Conservation (phyloP, 2,329 filamentous ascomycete genomes). For the Sclerotinia borealis region DNA sequence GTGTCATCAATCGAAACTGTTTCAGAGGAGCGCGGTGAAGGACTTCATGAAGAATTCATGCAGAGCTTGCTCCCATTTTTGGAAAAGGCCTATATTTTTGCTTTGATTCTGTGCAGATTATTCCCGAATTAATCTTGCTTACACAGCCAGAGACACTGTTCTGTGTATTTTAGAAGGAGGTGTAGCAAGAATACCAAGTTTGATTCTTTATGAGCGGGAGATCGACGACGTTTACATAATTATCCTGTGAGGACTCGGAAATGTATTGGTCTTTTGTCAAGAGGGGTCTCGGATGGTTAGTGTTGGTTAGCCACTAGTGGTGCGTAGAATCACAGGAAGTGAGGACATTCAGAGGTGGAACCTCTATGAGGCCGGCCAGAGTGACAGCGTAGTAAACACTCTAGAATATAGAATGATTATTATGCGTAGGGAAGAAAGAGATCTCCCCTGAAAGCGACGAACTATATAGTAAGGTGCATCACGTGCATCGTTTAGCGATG, state of each 20-base stretch:
- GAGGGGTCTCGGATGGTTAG: too few species aligned
- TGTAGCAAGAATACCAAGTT: not conserved
- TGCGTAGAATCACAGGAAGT: too few species aligned
- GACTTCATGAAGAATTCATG: not conserved
- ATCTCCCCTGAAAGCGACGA: too few species aligned
- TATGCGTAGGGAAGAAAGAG: too few species aligned
- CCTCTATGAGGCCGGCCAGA: too few species aligned
- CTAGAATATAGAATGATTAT: too few species aligned
- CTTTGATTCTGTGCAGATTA: not conserved
- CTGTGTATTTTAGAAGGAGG: not conserved
- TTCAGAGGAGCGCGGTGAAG: not conserved
- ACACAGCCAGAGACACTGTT: not conserved
- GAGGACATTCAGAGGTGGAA: too few species aligned
- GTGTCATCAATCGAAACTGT: not conserved
- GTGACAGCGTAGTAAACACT: too few species aligned
- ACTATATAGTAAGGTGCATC: too few species aligned
- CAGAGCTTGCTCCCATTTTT: not conserved
- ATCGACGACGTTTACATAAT: not conserved
- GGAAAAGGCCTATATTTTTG: not conserved
- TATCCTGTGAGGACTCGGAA: not conserved
- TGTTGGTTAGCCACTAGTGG: too few species aligned
- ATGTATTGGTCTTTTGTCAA: too few species aligned
- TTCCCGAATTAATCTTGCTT: not conserved
- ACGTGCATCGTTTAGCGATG: too few species aligned
- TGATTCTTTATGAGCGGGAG: slow-evolving; percentile 4